Percentiles rank a stretch among this genome's conserved stretches.
Evolutionary conservation across 257 asterid genomes (phyloP).

Genomic region (Solanum neorickii): DNA sequence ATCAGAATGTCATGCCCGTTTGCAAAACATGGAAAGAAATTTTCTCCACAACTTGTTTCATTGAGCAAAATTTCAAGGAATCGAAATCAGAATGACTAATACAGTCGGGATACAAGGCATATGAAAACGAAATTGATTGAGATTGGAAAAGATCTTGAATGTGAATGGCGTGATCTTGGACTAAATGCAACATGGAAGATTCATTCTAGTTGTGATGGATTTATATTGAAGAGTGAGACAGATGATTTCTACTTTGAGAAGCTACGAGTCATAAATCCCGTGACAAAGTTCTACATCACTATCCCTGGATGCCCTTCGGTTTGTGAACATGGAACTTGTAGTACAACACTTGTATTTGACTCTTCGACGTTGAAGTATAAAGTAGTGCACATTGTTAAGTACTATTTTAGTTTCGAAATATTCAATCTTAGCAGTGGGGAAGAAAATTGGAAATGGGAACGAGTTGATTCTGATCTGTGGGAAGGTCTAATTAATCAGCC

Average conservation of each 20-base stretch:
- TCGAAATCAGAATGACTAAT: background rate
- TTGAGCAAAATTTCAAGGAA: background rate
- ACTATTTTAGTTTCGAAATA: constrained; percentile 3
- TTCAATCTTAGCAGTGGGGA: background rate
- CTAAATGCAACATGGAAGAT: background rate
- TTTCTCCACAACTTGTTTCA: background rate
- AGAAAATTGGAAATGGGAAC: background rate
- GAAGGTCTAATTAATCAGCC: background rate
- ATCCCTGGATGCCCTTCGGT: background rate
- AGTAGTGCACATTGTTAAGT: constrained; percentile 1
- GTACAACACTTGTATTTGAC: constrained; percentile 5
- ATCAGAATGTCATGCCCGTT: background rate
- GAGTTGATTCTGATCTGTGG: background rate
- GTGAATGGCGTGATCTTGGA: background rate
- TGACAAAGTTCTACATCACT: background rate
- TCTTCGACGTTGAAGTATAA: background rate
- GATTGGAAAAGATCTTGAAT: background rate
- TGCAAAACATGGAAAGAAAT: constrained; percentile 2
- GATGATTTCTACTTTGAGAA: background rate
- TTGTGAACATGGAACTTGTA: background rate
- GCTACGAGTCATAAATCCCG: background rate
- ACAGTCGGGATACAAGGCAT: background rate
- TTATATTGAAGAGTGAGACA: background rate
- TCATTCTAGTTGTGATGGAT: constrained; percentile 8
- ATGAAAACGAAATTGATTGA: background rate